Evolutionary conservation across 768 basidiomycete genomes (phyloP), one percentile per base, ranked within the genome.

Genomic region (Chalciporus pseudorubinellus): DNA sequence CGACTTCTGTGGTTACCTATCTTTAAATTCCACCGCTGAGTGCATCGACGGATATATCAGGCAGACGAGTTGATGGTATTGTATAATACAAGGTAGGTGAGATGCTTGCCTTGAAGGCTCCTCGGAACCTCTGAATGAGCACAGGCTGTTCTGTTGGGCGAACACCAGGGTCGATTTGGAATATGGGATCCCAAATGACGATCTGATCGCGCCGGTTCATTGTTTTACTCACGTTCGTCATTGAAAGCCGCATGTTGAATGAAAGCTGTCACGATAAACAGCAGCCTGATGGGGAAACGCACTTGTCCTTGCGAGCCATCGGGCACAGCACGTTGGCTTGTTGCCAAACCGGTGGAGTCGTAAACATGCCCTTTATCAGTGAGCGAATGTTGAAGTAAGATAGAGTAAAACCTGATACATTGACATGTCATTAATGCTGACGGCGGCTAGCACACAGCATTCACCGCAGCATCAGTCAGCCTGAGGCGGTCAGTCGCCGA

Each of bases 41-140:
- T 31, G 12, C 29, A n/a, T n/a, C n/a, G n/a, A n/a, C n/a, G n/a
- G n/a, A n/a, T n/a, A 31, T 31, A 3, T 8, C 29, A 10, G 29
- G 29, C 29, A 31, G 29, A 31, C 29, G 29, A 31, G 29, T 31
- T 13, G 29, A 31, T 11, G 29, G 29, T 31, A 11, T 31, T 31
- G 29, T 13, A 11, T 12, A 12, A 31, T 31, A 31, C 12, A 11
- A 9, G 46, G 22, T 22, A 22, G 36, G 14, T 9, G 44, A 38
- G 19, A 14, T 36, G 46, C 29, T 46, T 39, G 28, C 26, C 46
- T 46, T 20, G 24, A n/a, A 18, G 38, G 4, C 13, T 38, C 55
- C 52, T 56, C 55, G 55, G 55, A 19, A 53, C 55, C 55, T 53
- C 52, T 52, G 55, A 31, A 3, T 10, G 19, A 21, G 34, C n/a